Base-by-base conservation (phyloP, 192 early-diverging fungal genomes). In the Coemansia sp. region DNA sequence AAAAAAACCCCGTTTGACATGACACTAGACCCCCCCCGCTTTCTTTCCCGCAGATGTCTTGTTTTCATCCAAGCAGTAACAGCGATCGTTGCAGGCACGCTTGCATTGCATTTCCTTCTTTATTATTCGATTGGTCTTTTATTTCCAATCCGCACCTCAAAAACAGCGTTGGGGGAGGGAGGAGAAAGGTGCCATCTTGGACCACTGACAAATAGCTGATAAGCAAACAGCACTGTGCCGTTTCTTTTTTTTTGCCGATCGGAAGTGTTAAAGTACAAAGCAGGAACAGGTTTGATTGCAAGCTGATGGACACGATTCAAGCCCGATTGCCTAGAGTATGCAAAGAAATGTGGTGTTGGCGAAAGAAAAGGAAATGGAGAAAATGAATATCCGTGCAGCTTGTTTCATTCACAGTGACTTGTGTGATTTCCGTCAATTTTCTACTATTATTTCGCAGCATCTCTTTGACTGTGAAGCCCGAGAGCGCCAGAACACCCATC, bases 51-150 rank as follows among this genome's bases (percentile, higher is more conserved):
- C 48, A 23, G 22, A 23, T 50, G 20, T 50, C 22, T 11, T 50
- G 20, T 50, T 22, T 50, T 23, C 13, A 20, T 50, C 48, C n/a
- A 50, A 23, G 48, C n/a, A 50, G 19, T 1, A 22, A 13, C 48
- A 50, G 48, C 48, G 48, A 50, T 50, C 48, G 22, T 50, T 23
- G 48, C 48, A 22, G 22, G 48, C 48, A 50, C 48, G 48, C 48
- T 50, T 23, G 48, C 20, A 50, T 50, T 50, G 48, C 48, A 50
- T 50, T 14, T 17, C 45, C n/a, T 5, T 50, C 22, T 11, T 6
- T 50, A 50, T 50, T 50, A 50, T 50, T 50, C 22, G 5, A 50
- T 50, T 50, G 48, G 48, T 50, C 22, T 50, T 50, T 50, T 50
- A 11, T 50, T 50, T 11, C 20, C 48, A 50, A 50, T 23, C 20